Evolutionary conservation across 1,139 yeast species (phyloP).

Genomic region (Nakaseomyces kungkrabaensis): DNA sequence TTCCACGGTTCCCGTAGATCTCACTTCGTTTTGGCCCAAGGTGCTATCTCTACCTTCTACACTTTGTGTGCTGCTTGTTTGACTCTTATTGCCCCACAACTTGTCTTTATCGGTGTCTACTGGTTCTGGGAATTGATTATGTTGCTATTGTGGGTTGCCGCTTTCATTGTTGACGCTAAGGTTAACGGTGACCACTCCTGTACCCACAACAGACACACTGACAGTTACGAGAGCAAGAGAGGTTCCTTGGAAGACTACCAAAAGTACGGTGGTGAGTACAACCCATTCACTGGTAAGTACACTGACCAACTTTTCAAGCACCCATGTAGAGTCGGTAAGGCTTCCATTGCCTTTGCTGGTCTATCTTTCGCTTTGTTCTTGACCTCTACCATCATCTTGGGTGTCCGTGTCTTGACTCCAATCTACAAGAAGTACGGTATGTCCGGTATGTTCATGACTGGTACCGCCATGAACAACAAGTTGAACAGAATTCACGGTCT

Average conservation of each 20-base stretch:
- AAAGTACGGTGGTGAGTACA: slow-evolving; percentile 12
- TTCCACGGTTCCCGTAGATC: slow-evolving; percentile 16
- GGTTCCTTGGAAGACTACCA: slow-evolving; percentile 11
- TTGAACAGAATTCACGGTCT: slow-evolving; percentile 13
- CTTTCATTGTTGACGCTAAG: slow-evolving; percentile 22
- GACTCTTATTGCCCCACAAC: slow-evolving; percentile 9
- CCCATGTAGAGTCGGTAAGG: slow-evolving; percentile 27
- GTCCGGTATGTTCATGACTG: slow-evolving; percentile 16
- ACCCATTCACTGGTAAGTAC: slow-evolving; percentile 16
- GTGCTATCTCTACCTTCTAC: slow-evolving; percentile 20
- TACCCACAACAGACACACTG: slow-evolving; percentile 5
- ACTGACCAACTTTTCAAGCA: slow-evolving; percentile 9
- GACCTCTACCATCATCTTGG: slow-evolving; percentile 19
- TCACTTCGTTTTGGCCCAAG: slow-evolving; percentile 20
- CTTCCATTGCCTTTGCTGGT: slow-evolving; percentile 31
- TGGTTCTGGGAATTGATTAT: slow-evolving; percentile 15
- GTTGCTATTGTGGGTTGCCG: slow-evolving; percentile 20
- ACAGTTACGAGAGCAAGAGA: slow-evolving; percentile 10
- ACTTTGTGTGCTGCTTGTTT: slow-evolving; percentile 9
- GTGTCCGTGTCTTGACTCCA: slow-evolving; percentile 25
- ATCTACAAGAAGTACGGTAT: slow-evolving; percentile 13
- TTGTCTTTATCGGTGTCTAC: slow-evolving; percentile 16
- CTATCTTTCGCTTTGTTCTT: slow-evolving; percentile 23
- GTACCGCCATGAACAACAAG: slow-evolving; percentile 11
- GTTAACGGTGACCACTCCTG: slow-evolving; percentile 18